A percentile compares a stretch with the other conserved stretches of the same genome.
Conservation (phyloP, 2,329 filamentous ascomycete genomes). For the Paradendryphiella salina region DNA sequence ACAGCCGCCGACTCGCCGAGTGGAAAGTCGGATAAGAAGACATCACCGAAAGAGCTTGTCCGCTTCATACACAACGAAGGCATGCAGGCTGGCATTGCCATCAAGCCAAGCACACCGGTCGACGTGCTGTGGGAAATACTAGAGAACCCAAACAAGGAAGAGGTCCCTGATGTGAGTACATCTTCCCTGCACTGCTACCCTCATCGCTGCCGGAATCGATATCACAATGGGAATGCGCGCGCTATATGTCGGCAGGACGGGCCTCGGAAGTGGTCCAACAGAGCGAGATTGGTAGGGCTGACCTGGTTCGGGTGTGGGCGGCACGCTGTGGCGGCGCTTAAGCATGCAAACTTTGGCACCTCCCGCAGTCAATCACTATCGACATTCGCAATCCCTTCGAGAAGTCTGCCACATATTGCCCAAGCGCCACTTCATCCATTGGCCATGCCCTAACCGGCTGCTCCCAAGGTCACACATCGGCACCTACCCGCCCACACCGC, state of each 20-base stretch:
- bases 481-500: slow-evolving; percentile 19
- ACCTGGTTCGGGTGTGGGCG: slow-evolving; percentile 30
- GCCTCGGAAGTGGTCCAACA: slow-evolving; percentile 15
- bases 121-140: slow-evolving; percentile 92
- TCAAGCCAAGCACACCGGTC: slow-evolving; percentile 89
- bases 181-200: slow-evolving; percentile 2
- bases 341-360: slow-evolving; percentile 22
- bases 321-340: slow-evolving; percentile 41
- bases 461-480: slow-evolving; percentile 7
- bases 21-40: slow-evolving; percentile 68
- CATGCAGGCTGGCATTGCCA: slow-evolving; percentile 89
- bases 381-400: slow-evolving; percentile 19
- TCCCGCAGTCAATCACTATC: slow-evolving; percentile 21
- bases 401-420: slow-evolving; percentile 20
- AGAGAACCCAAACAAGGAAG: slow-evolving; percentile 70
- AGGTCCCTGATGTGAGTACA: slow-evolving; percentile 80
- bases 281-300: slow-evolving; percentile 29
- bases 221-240: slow-evolving; percentile 20
- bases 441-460: slow-evolving; percentile 8
- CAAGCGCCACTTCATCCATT: slow-evolving; percentile 11
- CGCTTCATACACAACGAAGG: slow-evolving; percentile 86
- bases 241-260: slow-evolving; percentile 20
- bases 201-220: slow-evolving; percentile 13
- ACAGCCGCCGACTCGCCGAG: slow-evolving; percentile 81
- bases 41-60: slow-evolving; percentile 81